phyloP scores from a whole-genome alignment of 768 basidiomycete species.

The Russula earlei region DNA sequence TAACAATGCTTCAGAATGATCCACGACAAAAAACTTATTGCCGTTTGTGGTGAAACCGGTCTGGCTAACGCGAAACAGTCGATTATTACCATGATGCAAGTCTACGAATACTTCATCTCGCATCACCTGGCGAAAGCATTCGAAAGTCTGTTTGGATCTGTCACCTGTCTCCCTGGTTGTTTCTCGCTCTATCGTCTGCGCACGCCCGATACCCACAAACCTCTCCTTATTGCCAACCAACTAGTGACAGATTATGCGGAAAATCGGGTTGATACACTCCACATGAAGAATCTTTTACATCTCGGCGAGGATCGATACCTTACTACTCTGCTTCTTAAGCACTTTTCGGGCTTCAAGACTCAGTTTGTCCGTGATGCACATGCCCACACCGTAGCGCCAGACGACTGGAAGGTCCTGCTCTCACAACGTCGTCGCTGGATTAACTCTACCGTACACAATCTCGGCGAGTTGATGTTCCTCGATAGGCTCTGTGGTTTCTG shows the following conservation, averaged over 20 bases:
- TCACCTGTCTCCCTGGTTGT: constrained; percentile 98
- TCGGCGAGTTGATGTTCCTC: constrained; percentile 86
- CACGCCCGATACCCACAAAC: constrained; percentile 92
- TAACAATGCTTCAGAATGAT: constrained; percentile 59
- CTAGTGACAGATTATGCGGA: constrained; percentile 91
- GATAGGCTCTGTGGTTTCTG: constrained; percentile 94
- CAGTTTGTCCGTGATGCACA: constrained; percentile 93
- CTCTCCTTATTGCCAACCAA: constrained; percentile 83
- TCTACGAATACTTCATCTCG: constrained; percentile 98
- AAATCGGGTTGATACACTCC: constrained; percentile 92
- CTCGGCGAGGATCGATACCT: constrained; percentile 99
- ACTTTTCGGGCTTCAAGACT: constrained; percentile 90
- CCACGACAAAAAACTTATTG: constrained; percentile 89
- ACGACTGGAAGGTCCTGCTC: constrained; percentile 87
- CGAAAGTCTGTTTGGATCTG: constrained; percentile 92
- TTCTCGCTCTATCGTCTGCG: constrained; percentile 96
- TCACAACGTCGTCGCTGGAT: constrained; percentile 99
- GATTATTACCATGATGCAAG: constrained; percentile 96
- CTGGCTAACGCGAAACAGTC: constrained; percentile 92
- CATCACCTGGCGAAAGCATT: constrained; percentile 99
- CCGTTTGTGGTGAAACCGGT: constrained; percentile 91
- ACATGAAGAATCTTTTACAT: constrained; percentile 97
- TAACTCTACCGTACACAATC: constrained; percentile 97
- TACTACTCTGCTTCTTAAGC: constrained; percentile 90
- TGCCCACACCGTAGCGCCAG: constrained; percentile 91